Evolutionary conservation across 2,329 filamentous ascomycete species (phyloP), one percentile per base, ranked within the genome.

Genomic region (Scedosporium dehoogii): DNA sequence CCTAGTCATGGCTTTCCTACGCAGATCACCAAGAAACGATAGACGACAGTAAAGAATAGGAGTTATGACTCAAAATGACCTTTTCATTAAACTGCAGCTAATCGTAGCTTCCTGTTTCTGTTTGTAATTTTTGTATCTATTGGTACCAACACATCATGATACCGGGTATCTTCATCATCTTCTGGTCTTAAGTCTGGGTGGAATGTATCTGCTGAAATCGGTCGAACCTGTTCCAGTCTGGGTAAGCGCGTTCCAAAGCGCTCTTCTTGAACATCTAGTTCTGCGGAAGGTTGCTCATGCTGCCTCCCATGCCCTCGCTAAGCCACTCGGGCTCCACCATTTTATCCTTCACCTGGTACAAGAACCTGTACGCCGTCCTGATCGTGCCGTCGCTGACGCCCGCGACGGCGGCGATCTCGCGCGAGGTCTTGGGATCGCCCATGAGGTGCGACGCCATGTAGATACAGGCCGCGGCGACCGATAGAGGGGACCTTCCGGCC

Each of bases 311-410:
- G 63, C 89, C 89, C 64, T 87, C 85, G 62, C 83, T 81, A 61
- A 93, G 81, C 85, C 91, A 93, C 64, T 89, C 85, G 60, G 85
- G 79, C 67, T 89, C 86, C 69, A 97, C 85, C 63, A 99, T 77
- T 65, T 84, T 81, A 62, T 93, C 86, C 59, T 86, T 85, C 58
- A 88, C 86, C 18, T 82, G 80, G 72, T 92, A 93, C 58, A 99
- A 81, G 70, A 90, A 87, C 72, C 94, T 94, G 79, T 97, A 99
- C 0, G 93, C 92, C 27, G 91, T 96, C 70, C 96, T 92, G 69
- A 99, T 96, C 0, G 94, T 99, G 62, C 94, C 92, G 71, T 99
- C 96, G 72, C 92, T 97, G 29, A 99, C 94, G 67, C 91, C 91
- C 1, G 90, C 91, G 18, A 94, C 88, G 25, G 76, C 75, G 4